Evolutionary conservation across 495 filamentous ascomycete species (phyloP).

Genomic region (Alectoria sarmentosa): DNA sequence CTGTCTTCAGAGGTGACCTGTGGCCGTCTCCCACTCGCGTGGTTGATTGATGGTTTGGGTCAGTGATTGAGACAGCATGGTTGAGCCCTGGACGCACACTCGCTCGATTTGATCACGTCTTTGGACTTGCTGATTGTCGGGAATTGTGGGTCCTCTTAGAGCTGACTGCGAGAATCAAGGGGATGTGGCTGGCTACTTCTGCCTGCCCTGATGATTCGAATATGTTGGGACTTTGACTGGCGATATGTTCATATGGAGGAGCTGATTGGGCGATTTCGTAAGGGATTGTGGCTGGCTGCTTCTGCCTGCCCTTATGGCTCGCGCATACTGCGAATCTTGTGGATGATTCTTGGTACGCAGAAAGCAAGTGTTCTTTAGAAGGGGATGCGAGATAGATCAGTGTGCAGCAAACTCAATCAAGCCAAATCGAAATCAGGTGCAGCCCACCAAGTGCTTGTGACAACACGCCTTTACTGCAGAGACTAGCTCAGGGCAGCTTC

Average conservation of each 20-base stretch:
- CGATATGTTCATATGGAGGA: neutral
- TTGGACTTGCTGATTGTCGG: constrained; percentile 6
- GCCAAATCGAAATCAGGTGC: neutral
- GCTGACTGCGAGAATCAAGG: neutral
- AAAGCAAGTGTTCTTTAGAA: neutral
- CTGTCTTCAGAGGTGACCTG: neutral
- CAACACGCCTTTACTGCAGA: neutral
- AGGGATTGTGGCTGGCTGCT: constrained; percentile 12
- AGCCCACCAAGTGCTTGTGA: neutral
- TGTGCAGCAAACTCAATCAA: neutral
- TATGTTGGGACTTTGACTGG: neutral
- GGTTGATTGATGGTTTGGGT: neutral
- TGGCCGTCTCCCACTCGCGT: neutral
- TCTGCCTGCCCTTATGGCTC: constrained; percentile 9
- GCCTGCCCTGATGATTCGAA: constrained; percentile 3
- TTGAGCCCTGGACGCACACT: neutral
- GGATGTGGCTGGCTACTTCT: constrained; percentile 10
- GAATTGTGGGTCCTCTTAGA: neutral
- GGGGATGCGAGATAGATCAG: neutral
- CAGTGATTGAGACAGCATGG: neutral
- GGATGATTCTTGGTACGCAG: neutral
- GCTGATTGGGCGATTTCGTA: neutral
- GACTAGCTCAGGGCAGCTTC: neutral
- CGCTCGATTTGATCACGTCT: constrained; percentile 9
- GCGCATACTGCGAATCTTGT: neutral